Evolutionary conservation across 768 basidiomycete species (phyloP), one percentile per base, ranked within the genome.

Genomic region (Kwoniella dejecticola): DNA sequence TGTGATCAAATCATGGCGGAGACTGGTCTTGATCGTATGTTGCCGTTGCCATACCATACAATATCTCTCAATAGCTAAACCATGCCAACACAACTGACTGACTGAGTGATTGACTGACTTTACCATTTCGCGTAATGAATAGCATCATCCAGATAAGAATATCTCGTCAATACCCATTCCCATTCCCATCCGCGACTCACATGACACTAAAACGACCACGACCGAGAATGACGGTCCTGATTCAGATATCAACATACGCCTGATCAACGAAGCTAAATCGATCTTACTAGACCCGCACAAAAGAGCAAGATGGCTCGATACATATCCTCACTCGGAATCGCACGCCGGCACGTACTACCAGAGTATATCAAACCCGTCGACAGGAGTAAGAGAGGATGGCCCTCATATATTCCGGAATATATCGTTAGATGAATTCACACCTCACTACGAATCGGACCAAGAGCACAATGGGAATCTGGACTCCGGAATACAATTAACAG

Each of bases 231-330:
- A 40, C 31, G 29, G 54, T 10, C 24, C 13, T 45, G 36, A 57
- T 40, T 8, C 26, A 26, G 17, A 26, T 31, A 40, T 17, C 29
- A 36, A 55, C 41, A 52, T 42, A 12, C 15, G 67, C 6, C 33
- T 69, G 31, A 61, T 75, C 44, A 76, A 76, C 36, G 71, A 76
- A 61, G 74, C 74, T 6, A 52, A 48, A 53, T 60, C 58, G 8
- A 40, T 52, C 21, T 26, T 60, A 8, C 30, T 42, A 3, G 58
- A 60, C 21, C 58, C 58, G 5, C 15, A 27, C 2, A 41, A 33
- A 10, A 30, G 29, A 33, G 23, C 38, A 47, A 15, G 42, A 10
- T 48, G 40, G 46, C 21, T 36, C 24, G 38, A 42, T 15, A 11
- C 45, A 6, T 40, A 23, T 30, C 19, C 57, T 8, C 6, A 36